Percentiles rank a stretch among this genome's conserved stretches.
These are phyloP conservation scores for Pythium aristosporum DNA, from an alignment of 352 stramenopile genomes.

Conservation along the genomic window DNA sequence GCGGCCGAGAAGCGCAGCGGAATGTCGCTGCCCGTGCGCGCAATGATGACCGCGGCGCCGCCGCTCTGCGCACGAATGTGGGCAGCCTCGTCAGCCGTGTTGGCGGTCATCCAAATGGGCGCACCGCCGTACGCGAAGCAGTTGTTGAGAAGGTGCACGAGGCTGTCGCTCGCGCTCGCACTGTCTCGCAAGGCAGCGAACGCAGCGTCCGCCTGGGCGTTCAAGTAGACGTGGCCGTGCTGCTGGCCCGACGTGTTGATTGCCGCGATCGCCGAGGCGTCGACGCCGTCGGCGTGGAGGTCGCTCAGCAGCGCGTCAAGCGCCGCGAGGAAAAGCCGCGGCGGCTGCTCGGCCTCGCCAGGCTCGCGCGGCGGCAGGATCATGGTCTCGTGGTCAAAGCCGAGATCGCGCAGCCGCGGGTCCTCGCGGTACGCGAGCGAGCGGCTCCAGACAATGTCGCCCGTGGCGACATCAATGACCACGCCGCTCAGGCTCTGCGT, in stretches of 20 bases:
- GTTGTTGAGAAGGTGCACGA: background rate
- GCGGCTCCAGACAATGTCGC: background rate
- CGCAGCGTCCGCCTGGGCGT: background rate
- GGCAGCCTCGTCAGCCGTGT: slow-evolving; percentile 1
- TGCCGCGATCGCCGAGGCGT: background rate
- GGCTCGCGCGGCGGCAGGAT: slow-evolving; percentile 2
- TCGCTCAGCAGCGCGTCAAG: slow-evolving; percentile 1
- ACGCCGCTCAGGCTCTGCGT: slow-evolving; percentile 8
- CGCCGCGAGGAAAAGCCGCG: slow-evolving; percentile 3
- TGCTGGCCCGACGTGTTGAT: slow-evolving; percentile 10
- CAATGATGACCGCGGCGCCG: background rate
- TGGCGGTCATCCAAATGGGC: slow-evolving; percentile 8
- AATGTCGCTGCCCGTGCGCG: slow-evolving; percentile 3
- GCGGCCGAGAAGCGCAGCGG: slow-evolving; percentile 4
- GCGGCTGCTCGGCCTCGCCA: slow-evolving; percentile 6
- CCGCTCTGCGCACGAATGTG: background rate
- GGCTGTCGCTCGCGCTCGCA: background rate
- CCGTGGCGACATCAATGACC: background rate
- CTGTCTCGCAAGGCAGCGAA: background rate
- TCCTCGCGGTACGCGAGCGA: slow-evolving; percentile 6
- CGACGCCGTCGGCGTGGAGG: background rate
- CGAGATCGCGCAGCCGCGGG: background rate
- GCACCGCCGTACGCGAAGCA: slow-evolving; percentile 1
- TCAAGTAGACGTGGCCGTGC: slow-evolving; percentile 6
- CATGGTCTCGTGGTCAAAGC: slow-evolving; percentile 2